phyloP scores from a whole-genome alignment of 2,329 filamentous ascomycete species.

The Arthrinium phaeospermum region DNA sequence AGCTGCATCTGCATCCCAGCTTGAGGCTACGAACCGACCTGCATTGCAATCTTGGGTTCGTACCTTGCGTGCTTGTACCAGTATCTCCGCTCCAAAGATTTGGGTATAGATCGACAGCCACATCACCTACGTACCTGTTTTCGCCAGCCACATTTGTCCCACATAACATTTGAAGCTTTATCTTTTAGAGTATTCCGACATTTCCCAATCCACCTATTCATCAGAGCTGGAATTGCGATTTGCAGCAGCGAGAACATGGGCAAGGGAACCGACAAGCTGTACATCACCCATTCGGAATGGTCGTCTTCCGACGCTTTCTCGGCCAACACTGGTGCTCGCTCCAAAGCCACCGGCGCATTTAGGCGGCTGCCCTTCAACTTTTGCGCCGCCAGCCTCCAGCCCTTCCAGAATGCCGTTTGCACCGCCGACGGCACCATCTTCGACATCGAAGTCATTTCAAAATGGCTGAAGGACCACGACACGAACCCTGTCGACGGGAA shows the following conservation, averaged over 20 bases:
- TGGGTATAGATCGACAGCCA: not conserved
- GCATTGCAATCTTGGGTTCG: not conserved
- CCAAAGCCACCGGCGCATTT: constrained; percentile 67
- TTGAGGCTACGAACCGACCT: not conserved
- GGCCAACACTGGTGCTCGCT: constrained; percentile 72
- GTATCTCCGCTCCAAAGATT: not conserved
- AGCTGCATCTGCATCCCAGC: constrained; percentile 2
- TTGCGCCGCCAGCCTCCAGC: constrained; percentile 93
- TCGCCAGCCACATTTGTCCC: not conserved
- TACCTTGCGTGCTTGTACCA: not conserved
- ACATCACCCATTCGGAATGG: constrained; percentile 98
- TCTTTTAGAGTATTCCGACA: not conserved
- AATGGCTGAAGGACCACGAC: constrained; percentile 92
- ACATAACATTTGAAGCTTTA: not conserved
- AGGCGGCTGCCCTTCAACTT: constrained; percentile 96
- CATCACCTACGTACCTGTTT: not conserved
- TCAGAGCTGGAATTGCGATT: not conserved
- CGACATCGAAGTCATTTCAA: constrained; percentile 90
- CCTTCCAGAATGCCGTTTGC: constrained; percentile 94
- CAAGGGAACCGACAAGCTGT: constrained; percentile 63
- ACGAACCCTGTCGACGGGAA: constrained; percentile 90
- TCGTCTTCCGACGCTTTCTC: constrained; percentile 87
- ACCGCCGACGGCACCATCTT: constrained; percentile 88
- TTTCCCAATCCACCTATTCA: not conserved
- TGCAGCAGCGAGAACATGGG: constrained; percentile 43